These are phyloP conservation scores for Calocybe indica DNA, from an alignment of 768 basidiomycete genomes.

Conservation along the genomic window DNA sequence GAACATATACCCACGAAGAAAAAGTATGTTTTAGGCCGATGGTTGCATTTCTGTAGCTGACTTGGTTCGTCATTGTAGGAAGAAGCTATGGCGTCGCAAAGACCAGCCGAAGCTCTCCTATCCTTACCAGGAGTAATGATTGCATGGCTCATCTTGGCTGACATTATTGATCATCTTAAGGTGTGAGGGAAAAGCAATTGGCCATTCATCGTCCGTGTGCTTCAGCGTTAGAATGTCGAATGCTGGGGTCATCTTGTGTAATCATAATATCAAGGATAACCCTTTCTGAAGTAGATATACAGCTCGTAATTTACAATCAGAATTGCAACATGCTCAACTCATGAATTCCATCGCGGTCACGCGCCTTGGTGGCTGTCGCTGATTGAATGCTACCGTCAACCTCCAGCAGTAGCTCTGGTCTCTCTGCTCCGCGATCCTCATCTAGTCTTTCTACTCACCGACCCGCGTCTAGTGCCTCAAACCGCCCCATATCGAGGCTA, in stretches of 20 bases:
- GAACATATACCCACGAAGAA: conserved; percentile 84
- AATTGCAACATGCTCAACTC: neutral
- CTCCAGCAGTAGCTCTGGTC: conserved; percentile 12
- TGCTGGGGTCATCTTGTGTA: neutral
- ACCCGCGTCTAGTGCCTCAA: conserved; percentile 9
- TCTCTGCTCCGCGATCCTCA: conserved; percentile 27
- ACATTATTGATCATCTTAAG: no score
- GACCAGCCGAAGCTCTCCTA: conserved; percentile 84
- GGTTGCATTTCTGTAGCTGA: neutral
- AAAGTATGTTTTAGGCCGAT: conserved; percentile 56
- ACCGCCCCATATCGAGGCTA: conserved; percentile 22
- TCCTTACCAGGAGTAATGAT: conserved; percentile 70
- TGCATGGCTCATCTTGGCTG: no score
- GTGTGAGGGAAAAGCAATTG: no score
- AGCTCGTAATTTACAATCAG: neutral
- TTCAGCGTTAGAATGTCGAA: no score
- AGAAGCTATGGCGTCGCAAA: conserved; percentile 87
- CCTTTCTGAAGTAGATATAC: neutral
- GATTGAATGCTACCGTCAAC: conserved; percentile 15
- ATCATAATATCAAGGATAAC: neutral
- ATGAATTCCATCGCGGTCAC: neutral
- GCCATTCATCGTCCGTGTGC: no score
- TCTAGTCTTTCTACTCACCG: conserved; percentile 34
- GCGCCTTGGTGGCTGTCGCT: neutral
- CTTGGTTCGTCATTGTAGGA: conserved; percentile 40